Conservation (phyloP, 352 stramenopile species). For the Bremia lactucae region DNA sequence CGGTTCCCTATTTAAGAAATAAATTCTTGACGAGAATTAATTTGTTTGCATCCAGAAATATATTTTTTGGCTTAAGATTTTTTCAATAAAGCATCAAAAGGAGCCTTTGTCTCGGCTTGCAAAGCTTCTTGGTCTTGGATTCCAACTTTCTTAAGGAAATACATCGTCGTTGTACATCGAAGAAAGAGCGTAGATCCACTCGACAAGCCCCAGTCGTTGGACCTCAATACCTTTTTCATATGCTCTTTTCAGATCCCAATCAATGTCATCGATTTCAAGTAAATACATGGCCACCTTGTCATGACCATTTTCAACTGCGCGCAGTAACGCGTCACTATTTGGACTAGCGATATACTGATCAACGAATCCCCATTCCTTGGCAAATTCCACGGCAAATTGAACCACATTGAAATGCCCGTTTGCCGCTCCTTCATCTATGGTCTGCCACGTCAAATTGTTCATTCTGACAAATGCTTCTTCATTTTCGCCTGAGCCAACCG, state of each 20-base stretch:
- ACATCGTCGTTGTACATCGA: no score
- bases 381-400: neutral
- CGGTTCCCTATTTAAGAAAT: no score
- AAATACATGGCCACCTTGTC: conserved; percentile 2
- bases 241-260: conserved; percentile 3
- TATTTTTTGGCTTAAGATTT: no score
- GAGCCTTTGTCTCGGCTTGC: no score
- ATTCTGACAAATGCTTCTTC: neutral
- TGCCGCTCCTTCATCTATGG: neutral
- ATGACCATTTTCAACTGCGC: conserved; percentile 1
- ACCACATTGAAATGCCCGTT: neutral
- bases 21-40: no score
- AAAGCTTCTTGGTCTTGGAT: no score
- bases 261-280: neutral
- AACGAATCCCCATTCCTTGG: conserved; percentile 2
- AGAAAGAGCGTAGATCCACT: no score
- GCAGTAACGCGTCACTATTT: neutral
- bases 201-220: neutral
- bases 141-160: no score
- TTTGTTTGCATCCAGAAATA: no score
- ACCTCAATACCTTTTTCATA: conserved; percentile 1
- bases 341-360: neutral
- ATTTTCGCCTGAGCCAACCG: neutral
- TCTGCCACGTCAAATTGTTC: neutral
- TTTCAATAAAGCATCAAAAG: no score